phyloP scores from a whole-genome alignment of 2,329 filamentous ascomycete species.

The Fusarium sp. region DNA sequence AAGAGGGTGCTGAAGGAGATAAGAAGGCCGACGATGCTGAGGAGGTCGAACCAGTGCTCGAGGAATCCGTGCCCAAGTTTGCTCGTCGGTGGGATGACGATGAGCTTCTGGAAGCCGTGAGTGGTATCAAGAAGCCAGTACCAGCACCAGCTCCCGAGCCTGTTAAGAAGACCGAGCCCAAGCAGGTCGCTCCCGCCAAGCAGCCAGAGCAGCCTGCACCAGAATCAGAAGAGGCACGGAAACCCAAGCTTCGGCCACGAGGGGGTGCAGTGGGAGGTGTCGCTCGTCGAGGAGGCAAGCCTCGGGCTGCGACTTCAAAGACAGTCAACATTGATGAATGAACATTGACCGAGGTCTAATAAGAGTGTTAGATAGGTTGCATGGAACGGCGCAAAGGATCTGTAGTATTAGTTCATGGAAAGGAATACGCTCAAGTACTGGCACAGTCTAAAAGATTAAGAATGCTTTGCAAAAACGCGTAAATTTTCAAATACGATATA shows the following conservation, averaged over 20 bases:
- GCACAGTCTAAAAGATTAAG: not conserved
- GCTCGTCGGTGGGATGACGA: constrained; percentile 60
- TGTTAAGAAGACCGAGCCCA: constrained; percentile 48
- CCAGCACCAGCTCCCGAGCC: constrained; percentile 49
- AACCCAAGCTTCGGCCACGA: constrained; percentile 46
- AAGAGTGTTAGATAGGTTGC: constrained; percentile 26
- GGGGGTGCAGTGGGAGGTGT: constrained; percentile 45
- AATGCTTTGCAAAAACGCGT: constrained; percentile 35
- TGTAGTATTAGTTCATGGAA: constrained; percentile 12
- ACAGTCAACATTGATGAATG: constrained; percentile 26
- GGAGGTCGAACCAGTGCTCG: constrained; percentile 46
- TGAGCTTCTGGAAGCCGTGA: constrained; percentile 62
- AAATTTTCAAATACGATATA: constrained; percentile 44
- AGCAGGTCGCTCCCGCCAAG: constrained; percentile 36
- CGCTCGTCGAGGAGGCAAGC: constrained; percentile 49
- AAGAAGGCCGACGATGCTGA: constrained; percentile 38
- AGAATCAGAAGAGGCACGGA: constrained; percentile 48
- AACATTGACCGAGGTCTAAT: not conserved
- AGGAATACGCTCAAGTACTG: constrained; percentile 3
- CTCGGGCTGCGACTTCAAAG: constrained; percentile 44
- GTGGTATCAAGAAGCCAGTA: constrained; percentile 57
- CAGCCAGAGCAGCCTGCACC: constrained; percentile 32
- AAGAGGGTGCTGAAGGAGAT: constrained; percentile 29
- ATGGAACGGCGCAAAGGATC: constrained; percentile 43
- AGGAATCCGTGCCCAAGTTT: constrained; percentile 57